A percentile compares a stretch with the other conserved stretches of the same genome.
Evolutionary conservation across 2,329 filamentous ascomycete genomes (phyloP).

Genomic region (Colletotrichum echinochloae): DNA sequence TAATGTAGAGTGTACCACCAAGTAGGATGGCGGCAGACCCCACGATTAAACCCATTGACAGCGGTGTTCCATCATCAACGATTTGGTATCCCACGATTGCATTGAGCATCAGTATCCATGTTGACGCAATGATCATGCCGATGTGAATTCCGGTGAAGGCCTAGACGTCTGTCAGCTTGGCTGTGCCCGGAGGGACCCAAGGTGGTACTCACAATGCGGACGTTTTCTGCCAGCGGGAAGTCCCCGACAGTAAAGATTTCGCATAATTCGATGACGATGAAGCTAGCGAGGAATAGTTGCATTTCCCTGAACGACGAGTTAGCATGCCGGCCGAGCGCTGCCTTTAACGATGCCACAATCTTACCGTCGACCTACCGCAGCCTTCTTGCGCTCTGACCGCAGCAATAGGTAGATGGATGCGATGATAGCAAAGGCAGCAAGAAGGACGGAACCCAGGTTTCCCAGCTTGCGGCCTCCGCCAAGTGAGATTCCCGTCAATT

Average conservation of each 20-base stretch:
- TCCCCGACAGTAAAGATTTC: conserved; percentile 96
- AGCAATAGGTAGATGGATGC: conserved; percentile 76
- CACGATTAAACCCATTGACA: conserved; percentile 82
- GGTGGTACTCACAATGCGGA: conserved; percentile 74
- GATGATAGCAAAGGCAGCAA: conserved; percentile 82
- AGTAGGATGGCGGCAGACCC: conserved; percentile 79
- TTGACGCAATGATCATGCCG: conserved; percentile 86
- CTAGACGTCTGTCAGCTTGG: conserved; percentile 55
- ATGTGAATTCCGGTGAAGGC: conserved; percentile 92
- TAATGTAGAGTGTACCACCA: conserved; percentile 93
- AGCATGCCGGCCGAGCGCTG: conserved; percentile 43
- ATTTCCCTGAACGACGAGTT: conserved; percentile 77
- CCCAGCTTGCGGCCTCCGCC: conserved; percentile 75
- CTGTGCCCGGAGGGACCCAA: background rate
- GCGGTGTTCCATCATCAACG: conserved; percentile 89
- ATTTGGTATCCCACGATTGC: conserved; percentile 93
- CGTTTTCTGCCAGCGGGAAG: conserved; percentile 78
- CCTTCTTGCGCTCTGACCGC: conserved; percentile 88
- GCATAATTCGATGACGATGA: conserved; percentile 89
- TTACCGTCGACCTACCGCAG: conserved; percentile 92
- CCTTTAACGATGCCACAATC: conserved; percentile 42
- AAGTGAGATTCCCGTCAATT: conserved; percentile 80
- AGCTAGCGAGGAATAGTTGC: conserved; percentile 90
- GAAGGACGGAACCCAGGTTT: conserved; percentile 92
- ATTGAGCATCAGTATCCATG: conserved; percentile 93